Conservation (phyloP, 2,329 filamentous ascomycete species). For the Lachnellula arida region DNA sequence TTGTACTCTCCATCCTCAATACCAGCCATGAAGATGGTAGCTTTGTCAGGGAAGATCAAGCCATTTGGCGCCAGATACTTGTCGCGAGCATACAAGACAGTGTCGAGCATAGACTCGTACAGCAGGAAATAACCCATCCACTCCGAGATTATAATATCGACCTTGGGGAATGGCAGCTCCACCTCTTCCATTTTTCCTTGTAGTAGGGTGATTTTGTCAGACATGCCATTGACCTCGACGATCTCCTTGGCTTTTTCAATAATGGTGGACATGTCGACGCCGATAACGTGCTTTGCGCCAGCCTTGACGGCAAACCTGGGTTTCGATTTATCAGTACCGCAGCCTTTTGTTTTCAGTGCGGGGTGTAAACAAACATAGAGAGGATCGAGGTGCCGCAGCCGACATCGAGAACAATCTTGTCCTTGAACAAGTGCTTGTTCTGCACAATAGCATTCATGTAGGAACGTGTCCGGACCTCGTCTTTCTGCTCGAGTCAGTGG, state of each 20-base stretch:
- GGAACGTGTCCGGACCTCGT: conserved; percentile 92
- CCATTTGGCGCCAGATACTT: conserved; percentile 81
- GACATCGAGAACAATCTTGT: conserved; percentile 92
- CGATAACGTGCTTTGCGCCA: conserved; percentile 96
- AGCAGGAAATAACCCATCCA: conserved; percentile 99
- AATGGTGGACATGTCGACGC: conserved; percentile 99
- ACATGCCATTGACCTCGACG: conserved; percentile 84
- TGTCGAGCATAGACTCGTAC: conserved; percentile 99
- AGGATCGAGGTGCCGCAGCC: conserved; percentile 97
- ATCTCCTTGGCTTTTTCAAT: conserved; percentile 98
- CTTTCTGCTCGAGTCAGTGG: conserved; percentile 61
- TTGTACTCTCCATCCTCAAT: conserved; percentile 99
- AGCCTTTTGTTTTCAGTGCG: conserved; percentile 1
- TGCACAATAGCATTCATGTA: conserved; percentile 98
- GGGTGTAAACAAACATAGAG: conserved; percentile 70
- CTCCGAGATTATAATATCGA: conserved; percentile 99
- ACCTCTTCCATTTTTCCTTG: conserved; percentile 99
- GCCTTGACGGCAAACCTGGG: conserved; percentile 91
- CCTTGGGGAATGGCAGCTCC: conserved; percentile 83
- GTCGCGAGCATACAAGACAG: conserved; percentile 93
- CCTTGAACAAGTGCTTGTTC: conserved; percentile 90
- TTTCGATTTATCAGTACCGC: background rate
- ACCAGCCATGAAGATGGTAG: conserved; percentile 91
- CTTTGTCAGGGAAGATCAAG: conserved; percentile 98
- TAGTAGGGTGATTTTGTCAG: conserved; percentile 92